phyloP scores from a whole-genome alignment of 116 monocot species.

The Trichopus zeylanicus region DNA sequence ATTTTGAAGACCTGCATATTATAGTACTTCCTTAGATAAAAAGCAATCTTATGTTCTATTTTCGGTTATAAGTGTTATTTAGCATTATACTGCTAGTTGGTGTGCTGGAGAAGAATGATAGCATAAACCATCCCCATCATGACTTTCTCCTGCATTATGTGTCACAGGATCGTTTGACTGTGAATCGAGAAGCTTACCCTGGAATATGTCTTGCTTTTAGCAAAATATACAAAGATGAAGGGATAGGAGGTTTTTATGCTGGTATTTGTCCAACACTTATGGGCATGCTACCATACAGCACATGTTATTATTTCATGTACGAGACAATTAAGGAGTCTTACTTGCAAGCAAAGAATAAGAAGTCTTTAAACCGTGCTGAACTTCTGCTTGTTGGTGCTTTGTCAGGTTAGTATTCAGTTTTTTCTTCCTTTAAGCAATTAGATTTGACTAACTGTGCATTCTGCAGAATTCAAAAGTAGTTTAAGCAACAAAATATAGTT shows the following conservation, averaged over 20 bases:
- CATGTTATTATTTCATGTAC: conserved; percentile 99
- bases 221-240: conserved; percentile 61
- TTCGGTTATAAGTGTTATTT: too few relatives aligned
- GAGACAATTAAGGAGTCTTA: conserved; percentile 82
- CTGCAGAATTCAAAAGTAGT: too few relatives aligned
- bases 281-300: conserved; percentile 98
- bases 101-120: too few relatives aligned
- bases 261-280: conserved; percentile 79
- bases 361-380: conserved; percentile 57
- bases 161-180: conserved; percentile 78
- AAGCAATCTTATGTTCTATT: too few relatives aligned
- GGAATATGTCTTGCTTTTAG: conserved; percentile 50
- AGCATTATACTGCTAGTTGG: too few relatives aligned
- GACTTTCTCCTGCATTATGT: not conserved
- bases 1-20: too few relatives aligned
- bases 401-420: conserved; percentile 41
- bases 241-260: conserved; percentile 74
- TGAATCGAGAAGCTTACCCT: conserved; percentile 61
- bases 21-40: too few relatives aligned
- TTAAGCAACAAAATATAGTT: too few relatives aligned
- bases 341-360: conserved; percentile 61
- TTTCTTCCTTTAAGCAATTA: too few relatives aligned
- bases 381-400: conserved; percentile 77
- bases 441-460: too few relatives aligned
- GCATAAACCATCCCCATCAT: too few relatives aligned